Base-by-base conservation (phyloP, 2,329 filamentous ascomycete genomes). In the Gremmenia infestans region DNA sequence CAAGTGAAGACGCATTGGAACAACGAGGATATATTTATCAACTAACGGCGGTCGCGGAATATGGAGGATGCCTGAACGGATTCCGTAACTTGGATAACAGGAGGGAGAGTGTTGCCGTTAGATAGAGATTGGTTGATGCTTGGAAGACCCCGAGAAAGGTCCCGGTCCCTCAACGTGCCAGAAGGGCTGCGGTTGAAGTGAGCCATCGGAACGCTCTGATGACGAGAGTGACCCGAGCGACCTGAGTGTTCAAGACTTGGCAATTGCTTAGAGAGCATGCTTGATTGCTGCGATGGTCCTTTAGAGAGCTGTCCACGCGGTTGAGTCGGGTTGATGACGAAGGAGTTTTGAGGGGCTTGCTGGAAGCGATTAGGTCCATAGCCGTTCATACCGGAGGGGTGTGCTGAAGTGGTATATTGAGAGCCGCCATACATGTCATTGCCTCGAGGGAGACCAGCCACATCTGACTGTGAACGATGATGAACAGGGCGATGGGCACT, bases 61-160 rank as follows among this genome's bases (percentile, higher is more conserved):
- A 23, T 11, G 40, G 19, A 17, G 4, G 35, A n/a, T 23, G 28
- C 36, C 17, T 54, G 35, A 17, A 19, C 5, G 36, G 46, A 19
- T 9, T 48, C 42, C 7, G 39, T 28, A 9, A 45, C n/a, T 17
- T 55, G 47, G 12, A n/a, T 19, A 14, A 55, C 53, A 15, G 53
- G 53, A 50, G 53, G 53, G 19, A 55, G 53, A 22, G 48, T 55
- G 11, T 51, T 42, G 9, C 35, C 11, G 39, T 47, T 39, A n/a
- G 22, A 40, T 11, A 40, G 37, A 8, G 37, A 19, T 35, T 48
- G 43, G 15, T 22, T 14, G 15, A 48, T 12, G 22, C 45, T 53
- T n/a, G 51, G 32, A 70, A 74, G 59, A 65, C 73, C 15, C 62
- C 78, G 22, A 22, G n/a, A n/a, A 14, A 73, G 72, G 50, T 73